Evolutionary conservation across 2,329 filamentous ascomycete genomes (phyloP).

Genomic region (Fusarium pseudoanthophilum): DNA sequence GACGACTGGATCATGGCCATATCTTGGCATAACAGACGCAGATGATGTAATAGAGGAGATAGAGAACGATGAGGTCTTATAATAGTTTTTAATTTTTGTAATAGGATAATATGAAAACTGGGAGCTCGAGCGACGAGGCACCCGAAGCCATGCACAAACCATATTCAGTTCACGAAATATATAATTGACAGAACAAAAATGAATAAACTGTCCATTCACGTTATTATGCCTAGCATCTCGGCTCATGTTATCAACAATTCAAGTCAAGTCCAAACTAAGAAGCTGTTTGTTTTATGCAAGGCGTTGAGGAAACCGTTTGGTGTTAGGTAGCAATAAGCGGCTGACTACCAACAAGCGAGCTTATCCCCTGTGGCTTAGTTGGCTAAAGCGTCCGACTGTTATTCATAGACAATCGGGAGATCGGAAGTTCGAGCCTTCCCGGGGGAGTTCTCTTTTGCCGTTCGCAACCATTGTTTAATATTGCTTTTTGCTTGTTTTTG

Average conservation of each 20-base stretch:
- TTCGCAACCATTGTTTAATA: accelerated
- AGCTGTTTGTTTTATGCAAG: too few species aligned
- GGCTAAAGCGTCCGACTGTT: slow-evolving; percentile 44
- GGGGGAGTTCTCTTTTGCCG: slow-evolving; percentile 33
- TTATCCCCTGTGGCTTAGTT: slow-evolving; percentile 42
- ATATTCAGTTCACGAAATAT: neutral
- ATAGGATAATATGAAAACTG: neutral
- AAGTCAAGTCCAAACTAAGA: neutral
- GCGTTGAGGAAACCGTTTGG: accelerated
- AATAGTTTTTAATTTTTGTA: neutral
- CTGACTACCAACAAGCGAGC: neutral
- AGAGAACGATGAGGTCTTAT: neutral
- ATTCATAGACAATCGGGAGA: slow-evolving; percentile 45
- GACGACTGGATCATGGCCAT: slow-evolving; percentile 28
- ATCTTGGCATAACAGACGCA: slow-evolving; percentile 4
- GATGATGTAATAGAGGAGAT: neutral
- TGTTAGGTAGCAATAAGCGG: accelerated
- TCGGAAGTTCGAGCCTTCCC: slow-evolving; percentile 47
- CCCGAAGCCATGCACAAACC: neutral
- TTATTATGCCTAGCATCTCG: too few species aligned
- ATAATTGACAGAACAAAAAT: too few species aligned
- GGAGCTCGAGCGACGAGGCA: neutral
- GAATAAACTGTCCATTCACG: too few species aligned
- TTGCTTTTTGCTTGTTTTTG: neutral
- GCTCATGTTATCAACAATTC: too few species aligned